Percentiles rank a stretch among this genome's conserved stretches.
These are phyloP conservation scores for Eleusine coracana DNA, from an alignment of 176 grass and related monocot species.

Conservation along the genomic window DNA sequence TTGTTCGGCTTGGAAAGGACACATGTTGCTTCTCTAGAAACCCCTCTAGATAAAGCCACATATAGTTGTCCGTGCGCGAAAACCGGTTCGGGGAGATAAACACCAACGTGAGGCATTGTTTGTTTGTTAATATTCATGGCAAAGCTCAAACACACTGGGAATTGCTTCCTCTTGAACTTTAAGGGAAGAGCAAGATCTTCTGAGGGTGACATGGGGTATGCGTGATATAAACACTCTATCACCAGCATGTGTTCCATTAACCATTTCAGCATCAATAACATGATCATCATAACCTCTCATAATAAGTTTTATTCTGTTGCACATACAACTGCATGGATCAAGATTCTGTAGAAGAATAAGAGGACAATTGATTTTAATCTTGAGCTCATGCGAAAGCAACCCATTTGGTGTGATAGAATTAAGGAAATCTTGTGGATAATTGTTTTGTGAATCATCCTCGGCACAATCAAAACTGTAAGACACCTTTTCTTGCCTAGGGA, in stretches of 20 bases:
- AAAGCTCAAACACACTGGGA: neutral
- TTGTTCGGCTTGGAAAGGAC: too few species aligned
- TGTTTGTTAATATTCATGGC: too few species aligned
- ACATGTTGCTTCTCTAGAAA: too few species aligned
- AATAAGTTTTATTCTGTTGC: neutral
- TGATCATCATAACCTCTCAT: neutral
- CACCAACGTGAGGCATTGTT: too few species aligned
- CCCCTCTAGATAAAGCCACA: too few species aligned
- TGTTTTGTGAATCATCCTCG: too few species aligned
- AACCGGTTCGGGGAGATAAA: too few species aligned
- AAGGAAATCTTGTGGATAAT: too few species aligned
- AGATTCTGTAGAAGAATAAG: neutral
- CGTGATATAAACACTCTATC: neutral
- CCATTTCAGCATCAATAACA: neutral
- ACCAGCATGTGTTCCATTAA: neutral
- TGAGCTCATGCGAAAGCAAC: neutral
- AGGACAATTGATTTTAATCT: neutral
- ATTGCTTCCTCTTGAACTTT: neutral
- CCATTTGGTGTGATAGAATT: neutral
- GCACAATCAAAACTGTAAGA: too few species aligned
- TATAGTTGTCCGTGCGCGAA: too few species aligned
- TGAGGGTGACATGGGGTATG: neutral
- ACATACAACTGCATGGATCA: neutral
- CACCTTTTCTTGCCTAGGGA: too few species aligned
- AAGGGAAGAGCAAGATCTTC: neutral